Conservation (phyloP, 2,329 filamentous ascomycete genomes). For the Diaporthe caulivora region DNA sequence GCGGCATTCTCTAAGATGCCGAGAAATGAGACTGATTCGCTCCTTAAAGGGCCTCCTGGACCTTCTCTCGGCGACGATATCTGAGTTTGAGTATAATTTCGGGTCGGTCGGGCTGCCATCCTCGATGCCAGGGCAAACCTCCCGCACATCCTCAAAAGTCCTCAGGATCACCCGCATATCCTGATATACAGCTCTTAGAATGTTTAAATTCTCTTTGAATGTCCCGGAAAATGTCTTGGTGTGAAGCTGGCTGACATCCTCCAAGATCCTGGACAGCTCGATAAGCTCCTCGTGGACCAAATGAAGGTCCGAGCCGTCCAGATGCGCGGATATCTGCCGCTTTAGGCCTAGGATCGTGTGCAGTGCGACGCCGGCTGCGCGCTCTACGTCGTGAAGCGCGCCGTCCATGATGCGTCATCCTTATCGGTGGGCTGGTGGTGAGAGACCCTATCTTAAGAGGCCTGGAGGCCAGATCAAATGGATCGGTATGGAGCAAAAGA, state of each 20-base stretch:
- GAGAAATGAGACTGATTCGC: not conserved
- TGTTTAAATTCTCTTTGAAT: not conserved
- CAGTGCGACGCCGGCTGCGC: constrained; percentile 9
- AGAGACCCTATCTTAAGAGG: not conserved
- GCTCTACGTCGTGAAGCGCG: constrained; percentile 29
- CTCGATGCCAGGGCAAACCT: not conserved
- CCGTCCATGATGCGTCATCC: constrained; percentile 10
- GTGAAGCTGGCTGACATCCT: not conserved
- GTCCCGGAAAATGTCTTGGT: constrained; percentile 5
- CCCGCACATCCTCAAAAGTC: not conserved
- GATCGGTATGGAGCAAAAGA: not conserved
- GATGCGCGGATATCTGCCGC: not conserved
- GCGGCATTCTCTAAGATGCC: not conserved
- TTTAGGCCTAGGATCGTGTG: constrained; percentile 13
- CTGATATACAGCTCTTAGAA: not conserved
- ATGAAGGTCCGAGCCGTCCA: constrained; percentile 8
- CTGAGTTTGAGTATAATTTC: not conserved
- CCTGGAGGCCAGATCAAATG: not conserved
- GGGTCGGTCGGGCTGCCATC: not conserved
- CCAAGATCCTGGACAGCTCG: not conserved
- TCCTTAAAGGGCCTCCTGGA: not conserved
- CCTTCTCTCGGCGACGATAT: not conserved
- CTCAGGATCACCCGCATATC: not conserved
- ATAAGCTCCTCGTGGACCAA: constrained; percentile 22
- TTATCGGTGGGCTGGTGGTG: not conserved